Evolutionary conservation across 345 rosid species (phyloP), one percentile per base, ranked within the genome.

Genomic region (Punica granatum): DNA sequence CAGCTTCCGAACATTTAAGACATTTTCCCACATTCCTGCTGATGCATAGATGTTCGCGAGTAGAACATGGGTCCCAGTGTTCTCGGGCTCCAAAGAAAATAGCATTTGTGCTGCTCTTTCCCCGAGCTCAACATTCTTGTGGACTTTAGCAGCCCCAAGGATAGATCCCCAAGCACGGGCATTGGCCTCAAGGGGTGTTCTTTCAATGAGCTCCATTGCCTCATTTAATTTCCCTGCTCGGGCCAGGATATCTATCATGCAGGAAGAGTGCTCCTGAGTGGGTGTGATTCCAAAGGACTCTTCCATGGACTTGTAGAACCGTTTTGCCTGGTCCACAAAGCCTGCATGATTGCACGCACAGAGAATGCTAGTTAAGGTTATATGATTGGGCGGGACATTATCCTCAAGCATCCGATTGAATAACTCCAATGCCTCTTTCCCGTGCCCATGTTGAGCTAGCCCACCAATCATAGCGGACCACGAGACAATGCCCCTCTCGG

Each of bases 311-410:
- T 72, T 46, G 61, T 85, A 85, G 64, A 71, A 74, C 18, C n/a
- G 69, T 48, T 77, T 64, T 19, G 88, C 92, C 75, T 85, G 84
- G 58, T 72, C 65, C 19, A 87, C 77, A 76, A 87, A 75, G 39
- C 92, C 90, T 49, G 86, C 80, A 68, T 87, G 90, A 73, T 79
- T 87, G 77, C 89, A 85, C 25, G 90, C 92, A 65, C 79, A 77
- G 54, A 87, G 86, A 65, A 87, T 83, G 30, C 81, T 80, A 19
- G 79, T 79, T 62, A 83, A 66, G 67, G 92, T 82, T 65, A 85
- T 81, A 49, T 85, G 86, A 74, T 88, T 85, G 44, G 88, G 92
- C 39, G 65, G 26, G 56, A 82, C 68, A 49, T 81, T 76, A 25
- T 72, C 77, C 70, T 74, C 69, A 26, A 80, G 75, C 92, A 88